Base-by-base conservation (phyloP, 352 stramenopile species). In the Phytophthora vignae region DNA sequence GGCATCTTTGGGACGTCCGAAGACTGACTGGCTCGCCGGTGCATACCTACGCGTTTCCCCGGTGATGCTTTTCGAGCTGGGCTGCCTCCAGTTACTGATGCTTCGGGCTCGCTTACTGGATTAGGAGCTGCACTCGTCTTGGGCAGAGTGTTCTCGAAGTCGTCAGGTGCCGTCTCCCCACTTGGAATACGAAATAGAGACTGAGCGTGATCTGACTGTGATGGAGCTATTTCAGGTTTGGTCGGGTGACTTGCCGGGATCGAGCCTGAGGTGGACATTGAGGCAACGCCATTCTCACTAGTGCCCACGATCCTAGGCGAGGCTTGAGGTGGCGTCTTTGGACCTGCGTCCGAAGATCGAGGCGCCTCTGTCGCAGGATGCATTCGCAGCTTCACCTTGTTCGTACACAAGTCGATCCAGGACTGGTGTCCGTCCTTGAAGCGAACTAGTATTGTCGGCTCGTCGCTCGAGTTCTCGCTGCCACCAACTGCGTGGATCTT, bases 301-400 rank as follows among this genome's bases (percentile, higher is more conserved):
- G 36, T 17, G 3, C 36, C 4, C 36, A 54, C 44, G 22, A n/a
- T 27, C 9, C 59, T 55, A 8, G 59, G 59, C 27, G 59, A 58
- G 1, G 21, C 5, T 19, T 57, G 11, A 3, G 12, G 6, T 17
- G 55, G 55, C 7, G 11, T 49, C 12, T 10, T 33, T 12, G 33
- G 21, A 49, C 19, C 54, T 33, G 52, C 33, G n/a, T 49, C 29
- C 15, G 19, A 17, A 40, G 52, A 27, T 36, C 10, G 52, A 31
- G 54, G 31, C 19, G 50, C 22, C 4, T 63, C 38, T 19, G 25
- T 10, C 15, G 48, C 19, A 10, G 59, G 59, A 27, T 76, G 66
- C 40, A 81, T 49, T 36, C 73, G 66, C 36, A 81, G 42, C 55
- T 74, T 81, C 21, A 81, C 44, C 27, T 79, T 83, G 11, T 53